Percentiles rank a stretch among this genome's conserved stretches.
Conservation (phyloP, 176 grass and related monocot species). For the Zoysia japonica region DNA sequence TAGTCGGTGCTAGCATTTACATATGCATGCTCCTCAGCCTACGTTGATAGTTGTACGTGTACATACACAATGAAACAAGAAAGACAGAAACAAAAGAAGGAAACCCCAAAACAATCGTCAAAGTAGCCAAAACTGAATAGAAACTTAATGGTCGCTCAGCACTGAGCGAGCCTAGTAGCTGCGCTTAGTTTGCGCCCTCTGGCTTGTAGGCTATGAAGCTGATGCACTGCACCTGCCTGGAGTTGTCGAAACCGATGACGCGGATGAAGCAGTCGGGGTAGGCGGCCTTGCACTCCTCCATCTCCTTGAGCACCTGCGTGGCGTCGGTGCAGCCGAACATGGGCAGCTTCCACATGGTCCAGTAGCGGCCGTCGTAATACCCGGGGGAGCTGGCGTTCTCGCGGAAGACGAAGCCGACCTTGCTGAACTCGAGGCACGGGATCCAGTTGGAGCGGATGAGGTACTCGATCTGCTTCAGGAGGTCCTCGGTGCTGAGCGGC, state of each 20-base stretch:
- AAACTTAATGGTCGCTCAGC: no score
- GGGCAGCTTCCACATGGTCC: slow-evolving; percentile 97
- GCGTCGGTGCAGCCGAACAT: slow-evolving; percentile 88
- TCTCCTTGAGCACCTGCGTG: slow-evolving; percentile 52
- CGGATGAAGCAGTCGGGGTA: slow-evolving; percentile 49
- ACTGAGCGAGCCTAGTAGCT: not conserved
- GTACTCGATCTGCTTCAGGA: slow-evolving; percentile 80
- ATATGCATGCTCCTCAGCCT: slow-evolving; percentile 19
- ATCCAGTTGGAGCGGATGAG: slow-evolving; percentile 63
- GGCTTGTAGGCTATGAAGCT: slow-evolving; percentile 82
- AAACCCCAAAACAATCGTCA: no score
- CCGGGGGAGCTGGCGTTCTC: slow-evolving; percentile 51
- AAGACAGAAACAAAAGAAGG: no score
- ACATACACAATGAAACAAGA: no score
- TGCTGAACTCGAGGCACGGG: slow-evolving; percentile 81
- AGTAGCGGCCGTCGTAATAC: slow-evolving; percentile 86
- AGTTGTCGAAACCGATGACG: slow-evolving; percentile 79
- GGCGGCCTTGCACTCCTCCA: slow-evolving; percentile 54
- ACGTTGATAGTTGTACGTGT: slow-evolving; percentile 5
- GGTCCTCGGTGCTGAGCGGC: slow-evolving; percentile 33
- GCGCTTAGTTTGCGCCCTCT: not conserved
- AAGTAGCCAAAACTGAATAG: no score
- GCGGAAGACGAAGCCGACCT: slow-evolving; percentile 56
- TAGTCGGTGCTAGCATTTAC: slow-evolving; percentile 22
- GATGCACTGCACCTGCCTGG: slow-evolving; percentile 68